Base-by-base conservation (phyloP, 345 rosid species). In the Linum usitatissimum region DNA sequence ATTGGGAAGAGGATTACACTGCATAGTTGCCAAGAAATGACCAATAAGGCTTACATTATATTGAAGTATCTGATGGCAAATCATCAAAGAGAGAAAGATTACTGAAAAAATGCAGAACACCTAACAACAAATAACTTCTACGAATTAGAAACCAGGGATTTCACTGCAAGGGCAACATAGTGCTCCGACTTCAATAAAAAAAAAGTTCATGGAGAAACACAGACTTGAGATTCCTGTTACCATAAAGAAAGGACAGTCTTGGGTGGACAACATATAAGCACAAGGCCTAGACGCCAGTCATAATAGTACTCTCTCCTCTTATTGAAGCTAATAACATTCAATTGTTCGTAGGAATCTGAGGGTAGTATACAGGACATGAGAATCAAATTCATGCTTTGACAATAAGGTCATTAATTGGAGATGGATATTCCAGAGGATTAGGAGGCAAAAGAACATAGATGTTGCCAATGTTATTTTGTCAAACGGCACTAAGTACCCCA, bases 1-100 rank as follows among this genome's bases (percentile, higher is more conserved):
- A 94, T 88, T 20, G 97, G 99, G 68, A 94, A 84, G 61, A 94
- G 76, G 78, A 94, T 94, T 64, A 90, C 99, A 72, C 99, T 93
- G 89, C 84, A 82, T 66, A 73, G 74, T 53, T 51, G 30, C 21
- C 18, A 60, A 55, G 73, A 70, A 58, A 30, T 45, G 51, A 45
- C 51, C 51, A 45, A 45, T 45, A 17, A 45, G 3, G 51, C 51
- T 45, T 12, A 3, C 51, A 45, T 10, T 13, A 45, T 6, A 10
- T 7, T 15, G 17, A 45, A 45, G 51, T 45, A 45, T 45, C 15
- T 3, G 10, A 45, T 45, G 1, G 10, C 7, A 45, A 6, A 10
- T 10, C 14, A 45, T 45, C 17, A 15, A 10, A 3, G 51, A 45
- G 15, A 15, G 51, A 45, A 10, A 45, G 51, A 45, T 10, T 6